Evolutionary conservation across 805 yeast species (phyloP).

Genomic region (Monosporozyma unispora): DNA sequence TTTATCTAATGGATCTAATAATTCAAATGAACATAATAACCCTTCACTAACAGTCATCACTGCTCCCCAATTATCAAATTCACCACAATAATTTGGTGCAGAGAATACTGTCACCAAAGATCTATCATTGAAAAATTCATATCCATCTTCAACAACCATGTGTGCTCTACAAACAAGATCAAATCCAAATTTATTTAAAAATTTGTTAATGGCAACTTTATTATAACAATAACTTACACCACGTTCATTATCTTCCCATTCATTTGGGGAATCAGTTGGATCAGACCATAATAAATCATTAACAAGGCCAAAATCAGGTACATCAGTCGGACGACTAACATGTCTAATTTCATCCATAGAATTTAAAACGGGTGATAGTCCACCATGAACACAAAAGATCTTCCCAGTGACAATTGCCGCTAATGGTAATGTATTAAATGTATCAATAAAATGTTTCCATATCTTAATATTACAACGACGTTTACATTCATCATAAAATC

Average conservation of each 20-base stretch:
- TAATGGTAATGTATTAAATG: conserved; percentile 88
- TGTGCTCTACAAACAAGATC: conserved; percentile 76
- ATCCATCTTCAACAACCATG: conserved; percentile 85
- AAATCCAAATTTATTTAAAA: conserved; percentile 54
- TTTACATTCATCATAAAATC: conserved; percentile 95
- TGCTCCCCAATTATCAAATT: conserved; percentile 83
- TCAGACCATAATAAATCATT: conserved; percentile 79
- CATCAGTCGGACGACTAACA: conserved; percentile 71
- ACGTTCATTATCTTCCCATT: conserved; percentile 74
- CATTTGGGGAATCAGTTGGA: conserved; percentile 47
- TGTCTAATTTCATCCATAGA: conserved; percentile 57
- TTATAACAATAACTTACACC: conserved; percentile 76
- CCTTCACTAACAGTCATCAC: conserved; percentile 95
- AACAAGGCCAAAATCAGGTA: conserved; percentile 67
- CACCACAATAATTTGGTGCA: conserved; percentile 60
- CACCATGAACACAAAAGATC: conserved; percentile 84
- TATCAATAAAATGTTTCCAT: conserved; percentile 89
- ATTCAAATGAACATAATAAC: conserved; percentile 81
- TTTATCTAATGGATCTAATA: conserved; percentile 86
- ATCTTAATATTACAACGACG: conserved; percentile 82
- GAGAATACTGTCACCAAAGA: conserved; percentile 67
- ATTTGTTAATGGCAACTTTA: conserved; percentile 55
- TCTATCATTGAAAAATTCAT: conserved; percentile 66
- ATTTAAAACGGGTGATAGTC: conserved; percentile 61
- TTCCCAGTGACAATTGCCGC: conserved; percentile 92